These are phyloP conservation scores for Saururus chinensis DNA, from an alignment of 164 flowering plant genomes.

Conservation along the genomic window DNA sequence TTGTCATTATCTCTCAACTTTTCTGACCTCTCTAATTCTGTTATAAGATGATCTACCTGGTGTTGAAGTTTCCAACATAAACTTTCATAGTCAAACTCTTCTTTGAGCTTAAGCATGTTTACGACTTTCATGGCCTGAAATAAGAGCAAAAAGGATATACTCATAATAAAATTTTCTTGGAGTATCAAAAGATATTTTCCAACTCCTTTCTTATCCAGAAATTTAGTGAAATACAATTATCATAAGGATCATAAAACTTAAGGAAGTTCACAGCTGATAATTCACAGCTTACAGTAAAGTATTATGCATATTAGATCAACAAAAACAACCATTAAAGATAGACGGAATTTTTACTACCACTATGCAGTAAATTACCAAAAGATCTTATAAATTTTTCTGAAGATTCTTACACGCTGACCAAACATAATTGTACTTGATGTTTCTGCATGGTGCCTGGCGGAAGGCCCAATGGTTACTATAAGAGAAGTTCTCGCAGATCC, in stretches of 20 bases:
- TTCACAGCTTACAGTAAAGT: too few relatives aligned
- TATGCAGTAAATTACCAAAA: too few relatives aligned
- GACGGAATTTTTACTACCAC: too few relatives aligned
- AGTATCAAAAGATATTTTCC: too few relatives aligned
- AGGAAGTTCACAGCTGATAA: background rate
- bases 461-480: slow-evolving; percentile 78
- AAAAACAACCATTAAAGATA: too few relatives aligned
- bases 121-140: slow-evolving; percentile 85
- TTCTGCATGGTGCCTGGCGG: slow-evolving; percentile 65
- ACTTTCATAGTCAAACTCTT: slow-evolving; percentile 89
- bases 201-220: too few relatives aligned
- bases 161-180: background rate
- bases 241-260: background rate
- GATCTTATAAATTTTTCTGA: background rate
- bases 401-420: slow-evolving; percentile 72
- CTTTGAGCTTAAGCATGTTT: slow-evolving; percentile 72
- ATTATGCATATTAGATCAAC: too few relatives aligned
- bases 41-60: slow-evolving; percentile 64
- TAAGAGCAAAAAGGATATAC: background rate
- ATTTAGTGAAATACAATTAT: too few relatives aligned
- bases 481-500: slow-evolving; percentile 94
- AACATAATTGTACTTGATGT: slow-evolving; percentile 90
- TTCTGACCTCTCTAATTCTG: slow-evolving; percentile 63
- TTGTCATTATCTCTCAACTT: slow-evolving; percentile 45
- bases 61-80: slow-evolving; percentile 69